Base-by-base conservation (phyloP, 176 grass and related monocot species). In the Tuctoria greenei region DNA sequence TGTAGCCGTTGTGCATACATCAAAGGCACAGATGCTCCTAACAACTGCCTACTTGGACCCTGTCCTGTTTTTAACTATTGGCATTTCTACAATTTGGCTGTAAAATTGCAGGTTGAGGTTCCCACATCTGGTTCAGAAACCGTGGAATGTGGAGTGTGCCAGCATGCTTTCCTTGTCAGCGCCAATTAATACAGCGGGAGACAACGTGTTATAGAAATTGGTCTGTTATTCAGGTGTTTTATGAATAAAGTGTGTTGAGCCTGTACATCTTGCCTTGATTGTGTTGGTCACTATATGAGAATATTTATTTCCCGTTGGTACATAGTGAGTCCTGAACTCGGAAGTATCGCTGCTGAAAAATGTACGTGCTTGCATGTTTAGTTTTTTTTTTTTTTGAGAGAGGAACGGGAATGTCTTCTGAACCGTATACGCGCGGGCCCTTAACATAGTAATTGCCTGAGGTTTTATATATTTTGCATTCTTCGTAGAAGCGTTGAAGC, bases 141-240 rank as follows among this genome's bases (percentile, higher is more conserved):
- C 56, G 93, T 99, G 23, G 95, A 95, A 75, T 99, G 95, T 54
- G 95, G 95, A 47, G 89, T 99, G 42, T 99, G 95, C 74, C 95
- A 99, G 74, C 82, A 99, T 50, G 89, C 95, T 49, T 99, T 99
- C 88, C 89, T 95, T 40, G 85, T 99, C 69, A 95, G 76, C 49
- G 91, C 95, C 42, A 86, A 88, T 82, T 95, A 88, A 93, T 71
- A 82, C 41, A 26, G 20, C 7, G 3, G 56, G 61, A 86, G 67
- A 75, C 31, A 38, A 56, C 20, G 37, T 70, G 73, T 35, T 61
- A 44, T 41, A 41, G 24, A 82, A 64, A 75, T 74, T 62, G 46
- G 69, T 83, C 69, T 75, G 69, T 88, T 68, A 6, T 43, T 62
- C 55, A 31, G 35, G 14, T 79, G 11, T 55, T 62, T 11, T 68